These are phyloP conservation scores for Acrasis kona DNA, from an alignment of 78 protist species.

Conservation along the genomic window DNA sequence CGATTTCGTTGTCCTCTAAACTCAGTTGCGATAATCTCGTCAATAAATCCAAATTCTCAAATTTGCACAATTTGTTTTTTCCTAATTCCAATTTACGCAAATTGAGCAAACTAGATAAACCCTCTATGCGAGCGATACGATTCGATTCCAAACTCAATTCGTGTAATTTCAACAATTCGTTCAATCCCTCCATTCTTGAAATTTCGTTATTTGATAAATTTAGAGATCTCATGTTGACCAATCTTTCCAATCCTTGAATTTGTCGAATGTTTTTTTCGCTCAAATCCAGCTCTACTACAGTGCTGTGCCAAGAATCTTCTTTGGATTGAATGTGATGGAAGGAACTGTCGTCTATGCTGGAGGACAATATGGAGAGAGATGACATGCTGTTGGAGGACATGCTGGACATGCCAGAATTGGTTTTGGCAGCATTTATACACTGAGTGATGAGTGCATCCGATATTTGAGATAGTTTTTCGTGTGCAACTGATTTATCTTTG, in stretches of 20 bases:
- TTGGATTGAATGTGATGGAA: too few relatives aligned
- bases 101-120: neutral
- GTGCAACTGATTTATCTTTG: neutral
- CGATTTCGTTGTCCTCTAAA: conserved; percentile 40
- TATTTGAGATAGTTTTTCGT: too few relatives aligned
- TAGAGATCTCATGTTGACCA: conserved; percentile 8
- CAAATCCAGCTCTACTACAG: conserved; percentile 15
- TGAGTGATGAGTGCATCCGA: too few relatives aligned
- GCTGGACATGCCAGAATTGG: too few relatives aligned
- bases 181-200: conserved; percentile 6
- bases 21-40: conserved; percentile 21
- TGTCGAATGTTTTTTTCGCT: neutral
- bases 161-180: conserved; percentile 6
- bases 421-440: too few relatives aligned
- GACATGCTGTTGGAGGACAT: too few relatives aligned
- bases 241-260: conserved; percentile 15
- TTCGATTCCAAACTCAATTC: conserved; percentile 48
- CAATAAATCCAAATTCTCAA: conserved; percentile 20
- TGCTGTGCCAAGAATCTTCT: too few relatives aligned
- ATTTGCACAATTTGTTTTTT: conserved; percentile 4
- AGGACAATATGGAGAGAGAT: too few relatives aligned
- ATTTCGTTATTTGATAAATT: conserved; percentile 34
- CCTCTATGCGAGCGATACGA: conserved; percentile 8
- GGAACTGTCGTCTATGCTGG: too few relatives aligned
- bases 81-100: conserved; percentile 31